Conservation (phyloP, 208 protist species). For the Leptomonas seymouri region DNA sequence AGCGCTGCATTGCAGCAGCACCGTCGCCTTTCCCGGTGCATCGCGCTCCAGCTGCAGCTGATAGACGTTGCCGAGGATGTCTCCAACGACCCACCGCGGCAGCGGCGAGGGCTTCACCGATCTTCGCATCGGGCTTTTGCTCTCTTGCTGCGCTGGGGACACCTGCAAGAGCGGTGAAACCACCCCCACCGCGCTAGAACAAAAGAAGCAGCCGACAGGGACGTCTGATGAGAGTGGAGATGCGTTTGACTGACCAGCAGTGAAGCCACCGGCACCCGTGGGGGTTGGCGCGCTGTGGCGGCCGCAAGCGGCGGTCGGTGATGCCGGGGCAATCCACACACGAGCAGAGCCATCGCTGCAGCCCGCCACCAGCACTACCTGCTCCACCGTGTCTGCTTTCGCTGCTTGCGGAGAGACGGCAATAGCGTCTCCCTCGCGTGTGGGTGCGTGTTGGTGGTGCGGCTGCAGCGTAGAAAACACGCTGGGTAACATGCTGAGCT, state of each 20-base stretch:
- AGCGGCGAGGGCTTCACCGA: neutral
- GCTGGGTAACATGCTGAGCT: conserved; percentile 21
- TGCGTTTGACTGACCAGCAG: no score
- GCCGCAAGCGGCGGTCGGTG: neutral
- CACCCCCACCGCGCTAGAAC: conserved; percentile 15
- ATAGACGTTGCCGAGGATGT: conserved; percentile 77
- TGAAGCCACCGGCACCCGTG: neutral
- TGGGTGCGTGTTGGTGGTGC: neutral
- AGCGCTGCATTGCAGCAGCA: neutral
- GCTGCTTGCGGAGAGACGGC: neutral
- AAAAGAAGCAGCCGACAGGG: conserved; percentile 20
- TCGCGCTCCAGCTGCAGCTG: conserved; percentile 54
- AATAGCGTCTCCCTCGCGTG: neutral
- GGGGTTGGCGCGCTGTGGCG: neutral
- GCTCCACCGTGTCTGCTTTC: neutral
- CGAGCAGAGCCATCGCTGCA: conserved; percentile 37
- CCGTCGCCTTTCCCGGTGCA: conserved; percentile 2
- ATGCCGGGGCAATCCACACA: conserved; percentile 17
- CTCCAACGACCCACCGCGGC: conserved; percentile 59
- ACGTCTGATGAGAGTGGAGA: neutral
- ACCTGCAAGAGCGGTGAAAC: conserved; percentile 2
- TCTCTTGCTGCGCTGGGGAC: neutral
- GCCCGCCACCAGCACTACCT: conserved; percentile 28
- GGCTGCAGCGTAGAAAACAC: neutral
- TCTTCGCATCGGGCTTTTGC: neutral